Conservation (phyloP, 805 yeast species). For the Wickerhamiella spandovensis region DNA sequence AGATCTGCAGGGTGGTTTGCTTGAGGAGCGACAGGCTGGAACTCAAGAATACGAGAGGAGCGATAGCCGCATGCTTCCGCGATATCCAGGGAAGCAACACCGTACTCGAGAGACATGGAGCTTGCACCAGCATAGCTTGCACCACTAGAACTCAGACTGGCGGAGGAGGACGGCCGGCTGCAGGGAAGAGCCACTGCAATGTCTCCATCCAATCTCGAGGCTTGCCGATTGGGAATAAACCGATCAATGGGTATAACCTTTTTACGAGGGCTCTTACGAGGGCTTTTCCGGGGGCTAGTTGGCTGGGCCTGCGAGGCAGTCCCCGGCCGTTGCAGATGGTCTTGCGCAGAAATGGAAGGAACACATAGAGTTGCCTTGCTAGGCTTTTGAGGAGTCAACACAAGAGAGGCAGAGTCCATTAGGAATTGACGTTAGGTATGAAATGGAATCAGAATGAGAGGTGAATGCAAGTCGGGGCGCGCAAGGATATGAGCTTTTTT, state of each 20-base stretch:
- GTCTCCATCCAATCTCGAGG: neutral
- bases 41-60: constrained; percentile 61
- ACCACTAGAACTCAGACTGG: neutral
- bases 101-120: neutral
- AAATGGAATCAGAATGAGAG: no score
- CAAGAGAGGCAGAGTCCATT: neutral
- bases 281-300: neutral
- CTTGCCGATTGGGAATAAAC: constrained; percentile 1
- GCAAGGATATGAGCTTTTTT: neutral
- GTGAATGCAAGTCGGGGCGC: neutral
- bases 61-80: constrained; percentile 91
- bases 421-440: no score
- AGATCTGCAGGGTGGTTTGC: constrained; percentile 24
- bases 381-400: neutral
- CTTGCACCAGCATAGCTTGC: neutral
- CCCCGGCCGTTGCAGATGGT: neutral
- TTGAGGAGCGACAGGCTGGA: constrained; percentile 77
- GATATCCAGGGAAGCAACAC: constrained; percentile 19
- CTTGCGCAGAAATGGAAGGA: neutral
- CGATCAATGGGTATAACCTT: neutral
- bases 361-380: neutral
- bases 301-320: neutral
- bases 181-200: neutral
- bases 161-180: neutral
- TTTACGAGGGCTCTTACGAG: neutral